These are phyloP conservation scores for Ascochyta viciae-villosae DNA, from an alignment of 2,329 filamentous ascomycete genomes.

Conservation along the genomic window DNA sequence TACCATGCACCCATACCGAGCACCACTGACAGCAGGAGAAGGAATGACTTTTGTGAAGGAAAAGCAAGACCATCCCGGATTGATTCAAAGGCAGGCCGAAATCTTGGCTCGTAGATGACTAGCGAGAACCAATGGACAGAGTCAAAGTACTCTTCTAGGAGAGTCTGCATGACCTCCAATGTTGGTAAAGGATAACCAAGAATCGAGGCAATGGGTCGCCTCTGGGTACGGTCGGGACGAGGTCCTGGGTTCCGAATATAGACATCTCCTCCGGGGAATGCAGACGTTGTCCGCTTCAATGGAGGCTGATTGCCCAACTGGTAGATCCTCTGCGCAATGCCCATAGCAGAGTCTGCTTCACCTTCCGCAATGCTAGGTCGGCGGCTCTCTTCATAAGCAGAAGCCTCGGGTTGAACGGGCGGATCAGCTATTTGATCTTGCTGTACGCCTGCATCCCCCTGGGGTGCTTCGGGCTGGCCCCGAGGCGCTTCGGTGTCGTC, in stretches of 20 bases:
- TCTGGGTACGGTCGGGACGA: conserved; percentile 21
- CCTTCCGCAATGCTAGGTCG: conserved; percentile 4
- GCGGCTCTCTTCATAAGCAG: neutral
- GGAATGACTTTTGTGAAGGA: conserved; percentile 46
- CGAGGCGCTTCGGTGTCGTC: conserved; percentile 4
- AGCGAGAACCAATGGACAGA: conserved; percentile 56
- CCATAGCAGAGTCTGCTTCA: conserved; percentile 46
- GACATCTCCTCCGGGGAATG: conserved; percentile 44
- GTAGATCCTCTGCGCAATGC: conserved; percentile 44
- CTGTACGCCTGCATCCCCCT: neutral
- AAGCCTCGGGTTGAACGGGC: neutral
- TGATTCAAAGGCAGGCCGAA: conserved; percentile 44
- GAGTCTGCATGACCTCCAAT: conserved; percentile 33
- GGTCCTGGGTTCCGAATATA: conserved; percentile 1
- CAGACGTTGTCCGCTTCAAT: conserved; percentile 43
- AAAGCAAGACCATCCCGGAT: conserved; percentile 46
- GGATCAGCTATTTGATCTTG: neutral
- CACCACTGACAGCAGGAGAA: conserved; percentile 49
- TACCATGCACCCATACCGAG: conserved; percentile 52
- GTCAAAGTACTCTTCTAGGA: conserved; percentile 53
- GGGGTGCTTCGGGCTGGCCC: neutral
- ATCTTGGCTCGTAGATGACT: conserved; percentile 52
- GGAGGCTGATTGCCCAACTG: conserved; percentile 35
- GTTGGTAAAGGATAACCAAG: conserved; percentile 36
- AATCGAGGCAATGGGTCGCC: conserved; percentile 25